Percentiles rank a stretch among this genome's conserved stretches.
phyloP scores from a whole-genome alignment of 83 land plant species.

The Diphasiastrum complanatum region DNA sequence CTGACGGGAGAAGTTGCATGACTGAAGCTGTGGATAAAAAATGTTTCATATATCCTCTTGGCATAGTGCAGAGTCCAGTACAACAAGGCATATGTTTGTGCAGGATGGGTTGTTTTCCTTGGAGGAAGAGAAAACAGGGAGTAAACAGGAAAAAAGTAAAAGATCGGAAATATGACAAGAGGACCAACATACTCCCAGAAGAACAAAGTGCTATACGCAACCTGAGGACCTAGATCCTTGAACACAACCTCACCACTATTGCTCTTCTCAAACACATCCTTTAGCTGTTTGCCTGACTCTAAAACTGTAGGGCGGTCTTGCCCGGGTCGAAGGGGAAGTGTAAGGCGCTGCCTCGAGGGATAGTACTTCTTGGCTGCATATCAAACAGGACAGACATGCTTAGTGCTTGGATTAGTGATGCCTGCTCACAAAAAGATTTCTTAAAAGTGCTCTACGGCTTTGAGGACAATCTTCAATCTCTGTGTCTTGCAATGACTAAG shows the following conservation, averaged over 20 bases:
- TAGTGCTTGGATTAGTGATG: neutral
- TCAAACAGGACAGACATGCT: neutral
- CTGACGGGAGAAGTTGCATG: constrained; percentile 93
- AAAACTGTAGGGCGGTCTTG: constrained; percentile 61
- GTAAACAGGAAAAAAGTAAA: constrained; percentile 83
- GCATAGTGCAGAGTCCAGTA: constrained; percentile 94
- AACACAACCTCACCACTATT: constrained; percentile 53
- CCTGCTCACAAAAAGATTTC: neutral
- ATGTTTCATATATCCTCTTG: constrained; percentile 84
- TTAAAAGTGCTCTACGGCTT: neutral
- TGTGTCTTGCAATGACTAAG: neutral
- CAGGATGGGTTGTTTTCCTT: constrained; percentile 57
- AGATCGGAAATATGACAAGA: constrained; percentile 67
- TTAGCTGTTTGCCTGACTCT: constrained; percentile 41
- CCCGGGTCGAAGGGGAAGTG: constrained; percentile 61
- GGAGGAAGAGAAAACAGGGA: constrained; percentile 61
- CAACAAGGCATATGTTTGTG: constrained; percentile 81
- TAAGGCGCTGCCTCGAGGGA: constrained; percentile 80
- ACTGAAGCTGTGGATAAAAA: constrained; percentile 89
- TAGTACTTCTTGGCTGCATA: constrained; percentile 68
- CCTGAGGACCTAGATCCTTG: constrained; percentile 92
- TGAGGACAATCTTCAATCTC: neutral
- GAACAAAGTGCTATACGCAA: constrained; percentile 73
- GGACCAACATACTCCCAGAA: constrained; percentile 92
- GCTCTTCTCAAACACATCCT: constrained; percentile 41